phyloP scores from a whole-genome alignment of 1,284 basidiomycete genomes.

The Cryptococcus wingfieldii region DNA sequence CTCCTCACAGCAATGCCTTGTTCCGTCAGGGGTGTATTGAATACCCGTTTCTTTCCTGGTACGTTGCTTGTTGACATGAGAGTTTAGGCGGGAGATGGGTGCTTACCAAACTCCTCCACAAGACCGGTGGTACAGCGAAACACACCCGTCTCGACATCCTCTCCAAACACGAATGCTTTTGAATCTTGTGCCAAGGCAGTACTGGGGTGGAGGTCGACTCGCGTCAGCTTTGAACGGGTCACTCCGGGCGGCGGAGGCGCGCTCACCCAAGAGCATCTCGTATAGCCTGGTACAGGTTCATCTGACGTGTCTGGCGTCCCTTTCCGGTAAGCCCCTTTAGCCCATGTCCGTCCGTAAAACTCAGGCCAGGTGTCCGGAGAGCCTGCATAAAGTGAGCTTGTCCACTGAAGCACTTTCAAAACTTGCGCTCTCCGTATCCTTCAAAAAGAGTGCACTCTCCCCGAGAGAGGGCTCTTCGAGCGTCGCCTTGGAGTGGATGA shows the following conservation, averaged over 20 bases:
- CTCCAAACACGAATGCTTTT: constrained; percentile 84
- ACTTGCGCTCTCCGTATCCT: constrained; percentile 27
- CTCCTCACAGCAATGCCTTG: constrained; percentile 74
- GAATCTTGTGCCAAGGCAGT: constrained; percentile 80
- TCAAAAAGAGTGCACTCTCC: constrained; percentile 27
- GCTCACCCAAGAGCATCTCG: constrained; percentile 75
- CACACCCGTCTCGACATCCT: constrained; percentile 87
- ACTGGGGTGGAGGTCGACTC: constrained; percentile 47
- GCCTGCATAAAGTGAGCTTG: constrained; percentile 44
- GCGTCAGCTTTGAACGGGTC: neutral
- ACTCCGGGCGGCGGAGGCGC: neutral
- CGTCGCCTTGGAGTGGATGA: neutral
- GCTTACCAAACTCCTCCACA: constrained; percentile 80
- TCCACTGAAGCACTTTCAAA: neutral
- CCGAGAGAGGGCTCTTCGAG: constrained; percentile 35
- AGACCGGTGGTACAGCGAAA: constrained; percentile 75
- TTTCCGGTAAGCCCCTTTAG: constrained; percentile 55
- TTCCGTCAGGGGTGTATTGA: constrained; percentile 89
- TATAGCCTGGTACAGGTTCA: constrained; percentile 87
- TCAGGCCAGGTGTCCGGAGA: constrained; percentile 65
- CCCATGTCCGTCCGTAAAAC: constrained; percentile 63
- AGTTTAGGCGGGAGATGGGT: neutral
- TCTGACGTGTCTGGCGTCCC: constrained; percentile 77
- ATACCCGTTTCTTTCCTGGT: constrained; percentile 80
- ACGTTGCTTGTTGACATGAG: neutral